Percentiles rank a stretch among this genome's conserved stretches.
Evolutionary conservation across 2,329 filamentous ascomycete genomes (phyloP).

Genomic region (Apiospora rasikravindrae): DNA sequence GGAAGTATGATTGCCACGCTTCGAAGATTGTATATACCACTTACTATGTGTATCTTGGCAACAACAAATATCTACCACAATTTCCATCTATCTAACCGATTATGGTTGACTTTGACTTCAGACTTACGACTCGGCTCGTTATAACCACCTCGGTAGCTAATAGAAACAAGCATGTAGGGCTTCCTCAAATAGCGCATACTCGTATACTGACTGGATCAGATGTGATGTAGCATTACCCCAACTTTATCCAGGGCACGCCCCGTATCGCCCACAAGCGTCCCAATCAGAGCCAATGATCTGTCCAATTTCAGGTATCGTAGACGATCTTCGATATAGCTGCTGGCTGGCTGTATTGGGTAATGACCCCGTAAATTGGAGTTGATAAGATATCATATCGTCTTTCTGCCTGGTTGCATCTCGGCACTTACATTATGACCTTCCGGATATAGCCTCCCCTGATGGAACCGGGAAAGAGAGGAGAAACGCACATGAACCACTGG

Average conservation of each 20-base stretch:
- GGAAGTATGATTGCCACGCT: not conserved
- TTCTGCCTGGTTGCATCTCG: not conserved
- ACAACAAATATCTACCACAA: not conserved
- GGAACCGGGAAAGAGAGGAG: not conserved
- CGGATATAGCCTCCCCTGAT: slow-evolving; percentile 1
- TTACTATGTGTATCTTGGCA: not conserved
- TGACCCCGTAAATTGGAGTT: not conserved
- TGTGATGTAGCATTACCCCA: not conserved
- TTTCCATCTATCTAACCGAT: not conserved
- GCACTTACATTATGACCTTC: not conserved
- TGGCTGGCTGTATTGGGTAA: not conserved
- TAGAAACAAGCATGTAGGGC: not conserved
- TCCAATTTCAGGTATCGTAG: not conserved
- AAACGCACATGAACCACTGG: no score
- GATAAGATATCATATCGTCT: not conserved
- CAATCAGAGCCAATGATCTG: not conserved
- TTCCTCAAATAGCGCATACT: not conserved
- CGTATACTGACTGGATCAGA: not conserved
- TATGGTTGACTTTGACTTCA: not conserved
- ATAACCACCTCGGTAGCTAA: not conserved
- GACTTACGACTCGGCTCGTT: not conserved
- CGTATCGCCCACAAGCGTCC: not conserved
- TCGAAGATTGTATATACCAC: not conserved
- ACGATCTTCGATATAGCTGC: not conserved
- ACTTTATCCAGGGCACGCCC: not conserved